Evolutionary conservation across 176 grass and related monocot genomes (phyloP).

Genomic region (Triticum monococcum): DNA sequence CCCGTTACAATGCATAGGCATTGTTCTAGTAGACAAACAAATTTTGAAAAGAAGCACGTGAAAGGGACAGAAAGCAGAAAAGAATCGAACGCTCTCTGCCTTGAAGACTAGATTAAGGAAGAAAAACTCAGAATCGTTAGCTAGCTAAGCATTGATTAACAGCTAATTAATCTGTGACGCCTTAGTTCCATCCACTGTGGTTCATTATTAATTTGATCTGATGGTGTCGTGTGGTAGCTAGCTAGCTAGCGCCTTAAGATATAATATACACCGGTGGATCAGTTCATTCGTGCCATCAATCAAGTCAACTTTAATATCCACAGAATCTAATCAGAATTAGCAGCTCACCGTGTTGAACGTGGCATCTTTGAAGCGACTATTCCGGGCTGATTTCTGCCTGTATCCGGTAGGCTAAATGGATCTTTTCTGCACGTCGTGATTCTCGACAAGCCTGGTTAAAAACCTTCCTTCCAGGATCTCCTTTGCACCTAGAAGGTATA

Average conservation of each 20-base stretch:
- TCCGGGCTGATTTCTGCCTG: no score
- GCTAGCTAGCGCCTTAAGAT: background rate
- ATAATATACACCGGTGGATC: background rate
- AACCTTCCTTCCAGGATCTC: background rate
- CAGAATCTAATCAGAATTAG: background rate
- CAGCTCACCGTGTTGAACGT: conserved; percentile 8
- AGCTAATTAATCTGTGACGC: background rate
- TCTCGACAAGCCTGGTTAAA: background rate
- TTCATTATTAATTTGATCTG: background rate
- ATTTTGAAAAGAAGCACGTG: background rate
- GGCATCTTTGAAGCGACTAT: background rate
- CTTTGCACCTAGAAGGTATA: background rate
- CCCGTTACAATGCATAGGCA: no score
- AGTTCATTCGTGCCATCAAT: background rate
- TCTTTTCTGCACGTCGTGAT: background rate
- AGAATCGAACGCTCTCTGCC: background rate
- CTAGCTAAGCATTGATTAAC: background rate
- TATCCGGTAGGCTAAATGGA: background rate
- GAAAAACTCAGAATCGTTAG: conserved; percentile 23
- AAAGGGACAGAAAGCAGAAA: background rate
- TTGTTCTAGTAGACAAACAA: background rate
- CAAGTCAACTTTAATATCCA: background rate
- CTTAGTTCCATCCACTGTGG: background rate
- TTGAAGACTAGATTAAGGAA: background rate
- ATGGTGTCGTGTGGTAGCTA: background rate